Evolutionary conservation across 176 grass and related monocot species (phyloP).

Genomic region (Tillandsia leiboldiana): DNA sequence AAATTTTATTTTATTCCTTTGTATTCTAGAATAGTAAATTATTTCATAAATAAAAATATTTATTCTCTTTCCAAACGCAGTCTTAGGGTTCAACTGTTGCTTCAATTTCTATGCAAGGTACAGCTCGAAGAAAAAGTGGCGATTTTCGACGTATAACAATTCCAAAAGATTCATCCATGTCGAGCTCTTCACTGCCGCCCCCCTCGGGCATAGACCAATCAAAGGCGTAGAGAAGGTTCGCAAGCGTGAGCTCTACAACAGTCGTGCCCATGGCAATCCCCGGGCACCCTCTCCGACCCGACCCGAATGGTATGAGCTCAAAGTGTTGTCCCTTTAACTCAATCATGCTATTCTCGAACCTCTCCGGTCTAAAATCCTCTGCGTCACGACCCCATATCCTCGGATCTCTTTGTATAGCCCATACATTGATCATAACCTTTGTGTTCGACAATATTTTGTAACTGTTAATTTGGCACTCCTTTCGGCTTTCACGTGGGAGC

Average conservation of each 20-base stretch:
- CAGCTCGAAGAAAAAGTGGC: too few species aligned
- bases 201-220: too few species aligned
- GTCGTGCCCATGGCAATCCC: not conserved
- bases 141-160: too few species aligned
- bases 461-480: conserved; percentile 2
- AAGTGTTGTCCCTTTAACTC: conserved; percentile 25
- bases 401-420: conserved; percentile 25
- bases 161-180: too few species aligned
- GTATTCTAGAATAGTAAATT: too few species aligned
- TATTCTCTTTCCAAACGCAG: too few species aligned
- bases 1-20: too few species aligned
- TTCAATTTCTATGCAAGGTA: too few species aligned
- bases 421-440: conserved; percentile 20
- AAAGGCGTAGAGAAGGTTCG: not conserved
- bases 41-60: too few species aligned
- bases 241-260: conserved; percentile 4
- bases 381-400: conserved; percentile 25
- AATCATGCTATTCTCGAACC: not conserved
- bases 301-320: conserved; percentile 30
- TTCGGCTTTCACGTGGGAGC: not conserved
- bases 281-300: conserved; percentile 25
- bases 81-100: too few species aligned
- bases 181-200: too few species aligned
- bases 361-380: conserved; percentile 22
- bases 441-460: conserved; percentile 12